A percentile compares a stretch with the other conserved stretches of the same genome.
These are phyloP conservation scores for Bassia scoparia DNA, from an alignment of 148 eudicot genomes.

Conservation along the genomic window DNA sequence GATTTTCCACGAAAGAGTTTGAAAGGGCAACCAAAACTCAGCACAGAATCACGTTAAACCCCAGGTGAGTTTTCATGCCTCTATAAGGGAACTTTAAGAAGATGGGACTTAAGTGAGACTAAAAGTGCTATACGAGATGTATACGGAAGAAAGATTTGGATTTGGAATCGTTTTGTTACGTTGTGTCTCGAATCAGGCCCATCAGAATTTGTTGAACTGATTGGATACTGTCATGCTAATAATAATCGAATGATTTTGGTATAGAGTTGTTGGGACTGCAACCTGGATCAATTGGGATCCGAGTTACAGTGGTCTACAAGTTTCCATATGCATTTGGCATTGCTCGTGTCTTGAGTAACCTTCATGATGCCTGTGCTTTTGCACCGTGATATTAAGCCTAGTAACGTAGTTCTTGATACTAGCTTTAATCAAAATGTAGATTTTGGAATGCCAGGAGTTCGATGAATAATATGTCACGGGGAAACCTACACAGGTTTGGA, in stretches of 20 bases:
- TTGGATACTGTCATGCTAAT: conserved; percentile 64
- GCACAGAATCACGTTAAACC: neutral
- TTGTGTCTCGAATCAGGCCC: conserved; percentile 44
- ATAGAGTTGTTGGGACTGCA: conserved; percentile 51
- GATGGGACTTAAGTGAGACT: conserved; percentile 10
- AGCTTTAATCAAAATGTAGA: conserved; percentile 51
- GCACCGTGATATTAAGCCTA: conserved; percentile 63
- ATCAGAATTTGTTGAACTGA: conserved; percentile 53
- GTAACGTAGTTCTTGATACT: conserved; percentile 55
- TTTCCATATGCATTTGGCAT: conserved; percentile 51
- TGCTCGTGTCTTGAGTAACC: conserved; percentile 60
- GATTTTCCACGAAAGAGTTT: conserved; percentile 2
- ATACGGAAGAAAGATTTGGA: neutral
- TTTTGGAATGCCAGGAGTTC: conserved; percentile 55
- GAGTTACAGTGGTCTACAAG: conserved; percentile 47
- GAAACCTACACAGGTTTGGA: conserved; percentile 47
- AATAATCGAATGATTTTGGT: conserved; percentile 37
- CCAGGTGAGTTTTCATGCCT: neutral
- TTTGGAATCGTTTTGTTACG: conserved; percentile 15
- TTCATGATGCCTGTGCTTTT: conserved; percentile 59
- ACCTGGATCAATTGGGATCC: conserved; percentile 24
- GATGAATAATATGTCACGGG: conserved; percentile 50
- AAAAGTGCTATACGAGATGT: neutral
- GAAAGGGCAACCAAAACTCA: conserved; percentile 15
- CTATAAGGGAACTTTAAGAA: conserved; percentile 11